These are phyloP conservation scores for Haplographium delicatum DNA, from an alignment of 495 filamentous ascomycete species.

Conservation along the genomic window DNA sequence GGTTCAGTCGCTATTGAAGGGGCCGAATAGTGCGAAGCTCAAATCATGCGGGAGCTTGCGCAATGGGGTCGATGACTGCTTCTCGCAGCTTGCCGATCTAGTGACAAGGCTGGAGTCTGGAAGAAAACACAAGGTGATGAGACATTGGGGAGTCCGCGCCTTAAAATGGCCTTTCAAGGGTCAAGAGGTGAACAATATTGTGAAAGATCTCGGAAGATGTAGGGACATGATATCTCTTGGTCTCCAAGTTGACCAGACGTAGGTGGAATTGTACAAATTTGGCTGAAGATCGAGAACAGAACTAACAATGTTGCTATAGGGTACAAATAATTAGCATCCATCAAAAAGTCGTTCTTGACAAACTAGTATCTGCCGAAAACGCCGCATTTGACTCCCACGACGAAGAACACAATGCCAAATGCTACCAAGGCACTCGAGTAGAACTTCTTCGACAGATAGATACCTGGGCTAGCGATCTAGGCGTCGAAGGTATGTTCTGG, in stretches of 20 bases:
- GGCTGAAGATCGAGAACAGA: constrained; percentile 5
- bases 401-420: constrained; percentile 27
- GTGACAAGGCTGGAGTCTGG: constrained; percentile 31
- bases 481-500: constrained; percentile 28
- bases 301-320: constrained; percentile 11
- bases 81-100: constrained; percentile 27
- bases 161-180: constrained; percentile 41
- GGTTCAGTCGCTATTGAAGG: constrained; percentile 16
- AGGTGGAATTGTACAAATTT: constrained; percentile 21
- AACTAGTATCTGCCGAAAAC: neutral
- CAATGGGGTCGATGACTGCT: constrained; percentile 26
- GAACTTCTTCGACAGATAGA: constrained; percentile 20
- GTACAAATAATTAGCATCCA: constrained; percentile 10
- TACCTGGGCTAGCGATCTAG: constrained; percentile 13
- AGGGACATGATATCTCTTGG: constrained; percentile 32
- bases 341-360: constrained; percentile 8
- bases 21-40: constrained; percentile 34
- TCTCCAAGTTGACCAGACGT: constrained; percentile 39
- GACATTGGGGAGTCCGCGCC: constrained; percentile 30
- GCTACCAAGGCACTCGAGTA: constrained; percentile 26
- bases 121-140: constrained; percentile 25
- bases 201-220: constrained; percentile 31
- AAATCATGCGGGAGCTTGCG: constrained; percentile 7
- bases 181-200: constrained; percentile 33
- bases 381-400: constrained; percentile 25